These are phyloP conservation scores for Lactarius evosmus DNA, from an alignment of 768 basidiomycete species.

Conservation along the genomic window DNA sequence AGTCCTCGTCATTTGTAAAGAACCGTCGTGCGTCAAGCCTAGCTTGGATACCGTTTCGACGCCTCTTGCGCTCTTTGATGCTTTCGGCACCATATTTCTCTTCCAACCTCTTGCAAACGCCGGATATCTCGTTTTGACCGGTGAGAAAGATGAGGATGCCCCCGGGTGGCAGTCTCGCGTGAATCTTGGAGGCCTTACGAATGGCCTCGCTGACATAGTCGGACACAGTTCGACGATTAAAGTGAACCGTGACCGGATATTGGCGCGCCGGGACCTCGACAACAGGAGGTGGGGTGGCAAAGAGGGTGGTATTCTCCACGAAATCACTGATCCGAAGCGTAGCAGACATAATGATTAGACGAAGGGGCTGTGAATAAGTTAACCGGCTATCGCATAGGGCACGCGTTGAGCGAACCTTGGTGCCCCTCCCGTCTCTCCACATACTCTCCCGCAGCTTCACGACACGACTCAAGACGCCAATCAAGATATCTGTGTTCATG, in stretches of 20 bases:
- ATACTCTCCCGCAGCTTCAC: constrained; percentile 83
- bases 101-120: constrained; percentile 79
- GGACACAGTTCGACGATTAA: constrained; percentile 76
- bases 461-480: constrained; percentile 94
- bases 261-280: constrained; percentile 88
- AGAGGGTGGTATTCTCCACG: constrained; percentile 77
- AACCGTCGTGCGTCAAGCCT: constrained; percentile 16
- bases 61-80: constrained; percentile 50
- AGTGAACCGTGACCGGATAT: constrained; percentile 93
- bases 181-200: constrained; percentile 88
- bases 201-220: constrained; percentile 92
- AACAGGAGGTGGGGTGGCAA: constrained; percentile 82
- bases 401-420: constrained; percentile 51
- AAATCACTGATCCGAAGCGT: constrained; percentile 94
- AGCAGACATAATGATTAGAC: constrained; percentile 98
- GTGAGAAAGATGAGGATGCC: constrained; percentile 94
- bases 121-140: constrained; percentile 91
- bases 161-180: constrained; percentile 86
- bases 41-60: constrained; percentile 29
- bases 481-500: constrained; percentile 96
- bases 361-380: constrained; percentile 57
- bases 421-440: constrained; percentile 77
- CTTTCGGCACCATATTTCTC: constrained; percentile 69
- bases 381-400: not conserved
- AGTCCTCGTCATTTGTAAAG: constrained; percentile 15